These are phyloP conservation scores for slime mould (Dictyostelium discoideum) DNA, from an alignment of 78 protist genomes.

Conservation along the genomic window DNA sequence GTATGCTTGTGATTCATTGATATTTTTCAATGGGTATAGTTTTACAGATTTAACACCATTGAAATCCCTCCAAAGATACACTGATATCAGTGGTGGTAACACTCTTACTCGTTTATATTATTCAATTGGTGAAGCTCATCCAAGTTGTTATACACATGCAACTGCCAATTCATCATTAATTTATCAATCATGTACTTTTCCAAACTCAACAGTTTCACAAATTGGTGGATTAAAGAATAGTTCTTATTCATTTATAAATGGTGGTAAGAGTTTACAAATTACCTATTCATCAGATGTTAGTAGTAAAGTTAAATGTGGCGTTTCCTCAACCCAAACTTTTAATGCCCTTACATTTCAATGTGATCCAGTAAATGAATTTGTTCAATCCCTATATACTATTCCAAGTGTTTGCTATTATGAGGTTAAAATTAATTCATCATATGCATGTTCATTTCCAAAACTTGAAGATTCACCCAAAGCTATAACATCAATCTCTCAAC, in stretches of 20 bases:
- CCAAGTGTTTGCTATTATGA: not conserved
- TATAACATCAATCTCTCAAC: not conserved
- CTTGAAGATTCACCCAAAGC: not conserved
- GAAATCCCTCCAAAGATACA: not conserved
- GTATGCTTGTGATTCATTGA: not conserved
- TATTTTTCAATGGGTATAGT: not conserved
- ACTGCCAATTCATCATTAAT: not conserved
- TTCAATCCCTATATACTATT: not conserved
- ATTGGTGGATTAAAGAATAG: not conserved
- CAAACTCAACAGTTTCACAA: not conserved
- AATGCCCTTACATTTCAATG: not conserved
- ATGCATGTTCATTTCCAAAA: not conserved
- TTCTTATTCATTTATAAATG: not conserved
- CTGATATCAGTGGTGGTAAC: not conserved
- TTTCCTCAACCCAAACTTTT: not conserved
- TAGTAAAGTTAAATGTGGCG: not conserved
- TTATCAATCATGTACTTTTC: not conserved
- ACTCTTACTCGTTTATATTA: not conserved
- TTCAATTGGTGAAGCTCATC: not conserved
- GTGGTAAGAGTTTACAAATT: not conserved
- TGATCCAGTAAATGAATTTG: not conserved
- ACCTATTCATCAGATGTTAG: not conserved
- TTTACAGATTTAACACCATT: not conserved
- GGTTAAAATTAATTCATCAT: not conserved
- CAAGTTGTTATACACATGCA: not conserved